A percentile compares a stretch with the other conserved stretches of the same genome.
Evolutionary conservation across 2,329 filamentous ascomycete species (phyloP).

Genomic region (Ceratocystis variospora): DNA sequence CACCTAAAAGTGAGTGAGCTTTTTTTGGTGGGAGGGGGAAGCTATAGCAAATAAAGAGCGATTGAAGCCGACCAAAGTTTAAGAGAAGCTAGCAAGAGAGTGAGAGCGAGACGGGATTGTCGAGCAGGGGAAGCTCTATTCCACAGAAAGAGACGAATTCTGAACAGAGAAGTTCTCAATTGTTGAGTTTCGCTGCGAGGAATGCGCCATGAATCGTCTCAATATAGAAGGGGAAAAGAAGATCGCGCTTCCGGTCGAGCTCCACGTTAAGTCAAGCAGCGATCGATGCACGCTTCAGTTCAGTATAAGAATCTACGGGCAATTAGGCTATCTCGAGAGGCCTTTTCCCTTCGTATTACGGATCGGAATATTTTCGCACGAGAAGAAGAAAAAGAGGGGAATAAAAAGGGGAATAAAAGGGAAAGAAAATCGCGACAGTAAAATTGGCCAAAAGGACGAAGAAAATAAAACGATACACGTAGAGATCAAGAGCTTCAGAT

Average conservation of each 20-base stretch:
- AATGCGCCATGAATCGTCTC: no score
- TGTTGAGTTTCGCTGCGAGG: no score
- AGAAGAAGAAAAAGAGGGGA: slow-evolving; percentile 4
- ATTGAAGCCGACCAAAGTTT: neutral
- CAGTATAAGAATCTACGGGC: neutral
- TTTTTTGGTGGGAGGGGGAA: neutral
- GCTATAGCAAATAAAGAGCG: neutral
- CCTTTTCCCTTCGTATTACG: neutral
- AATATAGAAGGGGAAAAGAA: no score
- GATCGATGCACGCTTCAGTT: neutral
- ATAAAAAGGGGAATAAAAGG: neutral
- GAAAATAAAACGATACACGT: neutral
- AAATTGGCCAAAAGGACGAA: neutral
- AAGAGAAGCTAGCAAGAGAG: no score
- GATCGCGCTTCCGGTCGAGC: no score
- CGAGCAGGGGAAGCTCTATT: no score
- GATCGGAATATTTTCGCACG: neutral
- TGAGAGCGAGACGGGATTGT: neutral
- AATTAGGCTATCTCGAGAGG: no score
- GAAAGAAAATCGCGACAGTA: neutral
- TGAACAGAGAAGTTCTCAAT: no score
- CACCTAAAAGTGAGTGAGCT: neutral
- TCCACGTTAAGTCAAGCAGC: neutral
- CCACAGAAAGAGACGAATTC: no score
- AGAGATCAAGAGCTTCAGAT: neutral